phyloP scores from a whole-genome alignment of 208 protist species.

The Leishmania lainsoni region DNA sequence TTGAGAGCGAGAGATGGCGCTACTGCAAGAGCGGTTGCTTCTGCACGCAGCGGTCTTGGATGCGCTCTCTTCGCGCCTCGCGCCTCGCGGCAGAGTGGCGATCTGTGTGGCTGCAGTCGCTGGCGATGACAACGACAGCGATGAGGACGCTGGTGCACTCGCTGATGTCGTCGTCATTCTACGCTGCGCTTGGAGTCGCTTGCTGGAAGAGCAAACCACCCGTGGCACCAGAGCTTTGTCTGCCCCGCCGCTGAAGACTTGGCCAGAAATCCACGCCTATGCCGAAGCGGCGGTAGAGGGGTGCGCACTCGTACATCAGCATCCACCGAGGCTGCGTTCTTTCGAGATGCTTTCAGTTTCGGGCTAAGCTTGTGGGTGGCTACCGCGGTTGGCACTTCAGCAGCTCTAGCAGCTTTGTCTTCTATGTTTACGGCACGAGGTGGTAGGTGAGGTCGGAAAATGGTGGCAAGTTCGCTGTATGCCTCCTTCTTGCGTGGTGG shows the following conservation, averaged over 20 bases:
- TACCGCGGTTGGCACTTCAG: neutral
- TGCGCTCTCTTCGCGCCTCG: neutral
- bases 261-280: neutral
- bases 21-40: neutral
- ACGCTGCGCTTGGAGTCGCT: constrained; percentile 1
- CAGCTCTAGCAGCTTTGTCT: neutral
- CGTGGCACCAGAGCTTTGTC: neutral
- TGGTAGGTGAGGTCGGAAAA: constrained; percentile 31
- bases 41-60: neutral
- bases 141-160: neutral
- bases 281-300: constrained; percentile 1
- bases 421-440: neutral
- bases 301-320: neutral
- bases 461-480: constrained; percentile 52
- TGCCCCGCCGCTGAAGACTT: neutral
- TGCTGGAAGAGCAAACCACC: neutral
- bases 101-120: neutral
- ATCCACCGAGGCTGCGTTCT: neutral
- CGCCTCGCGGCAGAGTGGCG: neutral
- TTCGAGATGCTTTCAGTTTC: neutral
- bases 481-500: constrained; percentile 51
- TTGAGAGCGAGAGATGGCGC: neutral
- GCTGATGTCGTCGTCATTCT: neutral
- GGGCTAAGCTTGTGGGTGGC: neutral
- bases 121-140: neutral